These are phyloP conservation scores for Aspergillus texensis DNA, from an alignment of 2,329 filamentous ascomycete genomes.

Conservation along the genomic window DNA sequence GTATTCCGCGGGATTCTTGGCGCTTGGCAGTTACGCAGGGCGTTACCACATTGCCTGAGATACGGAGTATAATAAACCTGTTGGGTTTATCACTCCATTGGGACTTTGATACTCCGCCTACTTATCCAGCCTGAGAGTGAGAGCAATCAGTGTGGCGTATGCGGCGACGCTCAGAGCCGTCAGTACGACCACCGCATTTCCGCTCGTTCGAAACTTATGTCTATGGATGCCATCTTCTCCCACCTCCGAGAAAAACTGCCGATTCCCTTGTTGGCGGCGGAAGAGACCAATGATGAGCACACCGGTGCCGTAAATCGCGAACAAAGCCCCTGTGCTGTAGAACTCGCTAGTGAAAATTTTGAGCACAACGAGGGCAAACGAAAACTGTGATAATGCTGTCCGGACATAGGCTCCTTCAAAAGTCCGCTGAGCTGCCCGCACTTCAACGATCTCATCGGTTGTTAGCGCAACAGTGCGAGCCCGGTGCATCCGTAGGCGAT, in stretches of 20 bases:
- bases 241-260: constrained; percentile 76
- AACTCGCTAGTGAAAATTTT: constrained; percentile 98
- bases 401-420: constrained; percentile 97
- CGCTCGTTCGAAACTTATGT: constrained; percentile 66
- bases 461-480: constrained; percentile 83
- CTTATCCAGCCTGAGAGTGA: constrained; percentile 55
- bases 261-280: constrained; percentile 86
- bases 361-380: constrained; percentile 88
- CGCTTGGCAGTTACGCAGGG: constrained; percentile 36
- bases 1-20: constrained; percentile 32
- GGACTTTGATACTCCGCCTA: constrained; percentile 17
- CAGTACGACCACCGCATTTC: constrained; percentile 66
- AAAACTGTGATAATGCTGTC: constrained; percentile 92
- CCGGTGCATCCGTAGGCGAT: constrained; percentile 79
- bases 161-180: constrained; percentile 65
- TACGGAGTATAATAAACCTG: constrained; percentile 5
- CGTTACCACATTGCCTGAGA: constrained; percentile 6
- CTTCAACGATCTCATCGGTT: constrained; percentile 83
- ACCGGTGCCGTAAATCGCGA: constrained; percentile 86
- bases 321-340: constrained; percentile 94
- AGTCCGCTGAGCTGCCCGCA: constrained; percentile 90
- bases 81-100: neutral
- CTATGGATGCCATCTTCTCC: constrained; percentile 62
- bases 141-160: constrained; percentile 61
- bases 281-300: constrained; percentile 82